phyloP scores from a whole-genome alignment of 192 early-diverging fungal species.

The Backusella luteola region DNA sequence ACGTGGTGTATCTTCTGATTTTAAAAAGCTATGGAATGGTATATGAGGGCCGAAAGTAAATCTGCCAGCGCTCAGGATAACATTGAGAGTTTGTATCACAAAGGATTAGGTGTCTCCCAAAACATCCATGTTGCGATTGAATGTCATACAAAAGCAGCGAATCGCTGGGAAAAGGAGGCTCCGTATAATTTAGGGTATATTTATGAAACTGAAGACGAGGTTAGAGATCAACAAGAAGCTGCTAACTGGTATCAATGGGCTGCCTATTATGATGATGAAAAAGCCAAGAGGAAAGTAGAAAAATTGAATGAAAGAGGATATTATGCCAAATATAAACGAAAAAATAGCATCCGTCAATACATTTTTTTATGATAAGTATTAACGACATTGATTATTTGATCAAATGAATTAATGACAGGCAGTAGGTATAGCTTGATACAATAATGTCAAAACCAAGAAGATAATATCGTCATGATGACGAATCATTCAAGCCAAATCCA shows the following conservation, averaged over 20 bases:
- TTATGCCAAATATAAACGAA: background rate
- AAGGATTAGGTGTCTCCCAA: background rate
- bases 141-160: background rate
- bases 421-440: too few relatives aligned
- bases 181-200: background rate
- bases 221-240: background rate
- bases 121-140: background rate
- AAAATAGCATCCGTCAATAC: background rate
- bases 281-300: background rate
- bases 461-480: too few relatives aligned
- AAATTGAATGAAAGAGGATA: background rate
- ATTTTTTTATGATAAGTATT: too few relatives aligned
- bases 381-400: too few relatives aligned
- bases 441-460: too few relatives aligned
- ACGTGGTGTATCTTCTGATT: background rate
- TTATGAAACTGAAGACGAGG: background rate
- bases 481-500: too few relatives aligned
- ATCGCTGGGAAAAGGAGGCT: background rate
- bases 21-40: background rate
- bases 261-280: background rate
- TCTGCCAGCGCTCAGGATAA: background rate
- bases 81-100: background rate
- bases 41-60: background rate
- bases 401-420: too few relatives aligned
- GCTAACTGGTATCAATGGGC: background rate